phyloP scores from a whole-genome alignment of 2,329 filamentous ascomycete species.

The Cordyceps tenuipes region DNA sequence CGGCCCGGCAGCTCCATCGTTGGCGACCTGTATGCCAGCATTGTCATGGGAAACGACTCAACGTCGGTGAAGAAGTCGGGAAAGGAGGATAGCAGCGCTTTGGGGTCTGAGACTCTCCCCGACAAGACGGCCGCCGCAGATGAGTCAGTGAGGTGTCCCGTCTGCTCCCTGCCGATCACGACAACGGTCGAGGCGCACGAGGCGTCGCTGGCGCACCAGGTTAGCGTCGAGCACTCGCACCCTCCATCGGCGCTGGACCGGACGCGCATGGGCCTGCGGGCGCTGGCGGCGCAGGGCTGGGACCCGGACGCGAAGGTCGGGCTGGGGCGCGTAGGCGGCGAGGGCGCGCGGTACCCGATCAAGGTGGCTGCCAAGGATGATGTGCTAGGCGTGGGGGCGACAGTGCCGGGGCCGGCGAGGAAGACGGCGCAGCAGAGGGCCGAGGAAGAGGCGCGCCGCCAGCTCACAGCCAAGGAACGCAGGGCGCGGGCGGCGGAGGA shows the following conservation, averaged over 20 bases:
- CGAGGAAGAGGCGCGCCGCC: slow-evolving; percentile 35
- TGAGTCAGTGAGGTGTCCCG: slow-evolving; percentile 20
- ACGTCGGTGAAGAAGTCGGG: background rate
- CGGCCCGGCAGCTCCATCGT: slow-evolving; percentile 23
- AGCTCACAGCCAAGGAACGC: slow-evolving; percentile 62
- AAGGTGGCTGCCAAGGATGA: slow-evolving; percentile 65
- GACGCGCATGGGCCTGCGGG: slow-evolving; percentile 58
- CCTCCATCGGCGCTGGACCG: slow-evolving; percentile 66
- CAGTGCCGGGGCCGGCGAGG: slow-evolving; percentile 34
- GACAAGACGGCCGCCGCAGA: background rate
- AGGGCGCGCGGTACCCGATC: slow-evolving; percentile 69
- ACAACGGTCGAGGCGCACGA: slow-evolving; percentile 39
- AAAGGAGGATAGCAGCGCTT: slow-evolving; percentile 7
- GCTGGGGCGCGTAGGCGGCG: slow-evolving; percentile 49
- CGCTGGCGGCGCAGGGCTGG: slow-evolving; percentile 62
- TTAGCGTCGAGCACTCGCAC: slow-evolving; percentile 59
- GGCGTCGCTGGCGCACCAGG: slow-evolving; percentile 61
- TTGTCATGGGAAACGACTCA: slow-evolving; percentile 47
- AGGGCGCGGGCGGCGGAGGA: slow-evolving; percentile 54
- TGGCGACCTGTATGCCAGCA: slow-evolving; percentile 56
- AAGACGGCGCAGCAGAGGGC: slow-evolving; percentile 32
- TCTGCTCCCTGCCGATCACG: slow-evolving; percentile 29
- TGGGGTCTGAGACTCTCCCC: background rate
- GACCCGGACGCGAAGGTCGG: slow-evolving; percentile 65
- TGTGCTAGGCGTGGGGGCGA: slow-evolving; percentile 62